A percentile compares a stretch with the other conserved stretches of the same genome.
Evolutionary conservation across 345 rosid species (phyloP).

Genomic region (Bruguiera sexangula): DNA sequence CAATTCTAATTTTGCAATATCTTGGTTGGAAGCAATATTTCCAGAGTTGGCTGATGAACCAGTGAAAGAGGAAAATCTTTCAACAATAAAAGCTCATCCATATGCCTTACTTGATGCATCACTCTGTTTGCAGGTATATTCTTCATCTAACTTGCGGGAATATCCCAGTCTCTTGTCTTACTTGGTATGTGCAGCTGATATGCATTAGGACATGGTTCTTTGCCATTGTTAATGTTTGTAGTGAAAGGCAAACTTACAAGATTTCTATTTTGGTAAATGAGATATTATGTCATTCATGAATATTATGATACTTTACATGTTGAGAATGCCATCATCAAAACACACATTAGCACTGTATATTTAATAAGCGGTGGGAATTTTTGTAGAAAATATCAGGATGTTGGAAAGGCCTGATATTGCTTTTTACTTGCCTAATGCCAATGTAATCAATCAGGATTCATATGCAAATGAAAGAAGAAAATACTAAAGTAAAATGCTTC

Average conservation of each 20-base stretch:
- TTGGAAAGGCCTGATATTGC: too few relatives aligned
- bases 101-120: conserved; percentile 79
- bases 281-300: too few relatives aligned
- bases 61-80: conserved; percentile 40
- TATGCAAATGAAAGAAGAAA: neutral
- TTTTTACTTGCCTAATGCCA: neutral
- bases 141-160: neutral
- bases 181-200: neutral
- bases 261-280: too few relatives aligned
- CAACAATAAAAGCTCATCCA: conserved; percentile 62
- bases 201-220: too few relatives aligned
- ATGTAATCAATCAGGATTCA: neutral
- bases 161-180: neutral
- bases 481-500: neutral
- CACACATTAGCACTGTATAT: too few relatives aligned
- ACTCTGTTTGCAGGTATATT: conserved; percentile 79
- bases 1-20: conserved; percentile 77
- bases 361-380: too few relatives aligned
- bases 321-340: too few relatives aligned
- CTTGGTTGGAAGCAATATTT: conserved; percentile 93
- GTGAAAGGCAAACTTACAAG: too few relatives aligned
- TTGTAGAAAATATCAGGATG: too few relatives aligned
- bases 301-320: too few relatives aligned
- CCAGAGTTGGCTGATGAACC: conserved; percentile 64
- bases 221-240: too few relatives aligned